A percentile compares a stretch with the other conserved stretches of the same genome.
These are phyloP conservation scores for Salix purpurea DNA, from an alignment of 345 rosid species.

Conservation along the genomic window DNA sequence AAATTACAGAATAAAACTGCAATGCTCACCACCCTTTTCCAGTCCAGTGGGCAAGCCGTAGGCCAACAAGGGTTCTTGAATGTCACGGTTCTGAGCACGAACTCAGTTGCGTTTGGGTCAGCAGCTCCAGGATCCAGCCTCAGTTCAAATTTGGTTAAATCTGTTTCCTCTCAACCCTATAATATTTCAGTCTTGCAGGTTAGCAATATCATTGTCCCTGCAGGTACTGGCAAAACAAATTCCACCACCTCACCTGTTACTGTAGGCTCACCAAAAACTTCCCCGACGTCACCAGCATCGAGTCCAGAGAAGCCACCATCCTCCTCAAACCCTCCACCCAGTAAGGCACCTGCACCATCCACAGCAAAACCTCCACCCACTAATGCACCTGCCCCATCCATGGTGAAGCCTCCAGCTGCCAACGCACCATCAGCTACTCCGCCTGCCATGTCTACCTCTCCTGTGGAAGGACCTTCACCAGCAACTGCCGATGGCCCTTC, in stretches of 20 bases:
- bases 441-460: not conserved
- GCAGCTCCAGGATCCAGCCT: slow-evolving; percentile 21
- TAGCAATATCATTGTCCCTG: slow-evolving; percentile 24
- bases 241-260: slow-evolving; percentile 11
- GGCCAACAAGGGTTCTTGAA: slow-evolving; percentile 35
- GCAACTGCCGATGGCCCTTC: not conserved
- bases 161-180: slow-evolving; percentile 21
- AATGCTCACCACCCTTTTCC: slow-evolving; percentile 31
- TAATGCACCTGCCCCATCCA: slow-evolving; percentile 11
- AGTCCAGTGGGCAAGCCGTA: slow-evolving; percentile 26
- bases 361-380: not conserved
- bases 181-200: slow-evolving; percentile 37
- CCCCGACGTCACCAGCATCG: not conserved
- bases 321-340: slow-evolving; percentile 5
- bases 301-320: slow-evolving; percentile 5
- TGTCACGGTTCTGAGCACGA: slow-evolving; percentile 7
- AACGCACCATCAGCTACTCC: slow-evolving; percentile 11
- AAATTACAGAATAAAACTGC: slow-evolving; percentile 9
- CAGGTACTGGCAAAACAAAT: not conserved
- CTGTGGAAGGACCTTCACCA: not conserved
- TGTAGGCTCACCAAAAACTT: slow-evolving; percentile 3
- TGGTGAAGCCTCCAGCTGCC: not conserved
- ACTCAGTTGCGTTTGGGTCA: slow-evolving; percentile 19
- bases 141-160: slow-evolving; percentile 16
- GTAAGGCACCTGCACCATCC: slow-evolving; percentile 15